Base-by-base conservation (phyloP, 768 basidiomycete species). In the Stropharia rugosoannulata region DNA sequence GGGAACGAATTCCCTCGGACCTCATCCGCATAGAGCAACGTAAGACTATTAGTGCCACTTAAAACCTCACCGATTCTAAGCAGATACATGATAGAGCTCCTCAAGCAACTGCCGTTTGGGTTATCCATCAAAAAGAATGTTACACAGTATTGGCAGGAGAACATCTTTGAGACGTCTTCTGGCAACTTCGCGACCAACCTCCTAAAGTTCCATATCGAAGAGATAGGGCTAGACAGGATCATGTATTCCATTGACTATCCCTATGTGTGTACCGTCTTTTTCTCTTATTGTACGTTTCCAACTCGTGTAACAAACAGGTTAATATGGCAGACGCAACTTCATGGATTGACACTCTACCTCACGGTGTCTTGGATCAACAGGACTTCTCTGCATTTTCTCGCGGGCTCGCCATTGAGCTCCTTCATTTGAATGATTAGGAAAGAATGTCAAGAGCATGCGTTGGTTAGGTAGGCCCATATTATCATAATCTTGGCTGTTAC, bases 1-100 rank as follows among this genome's bases (percentile, higher is more conserved):
- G 76, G 7, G 76, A 77, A 58, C 68, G 76, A 13, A 68, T 76
- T 25, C 69, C 76, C 0, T 78, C 76, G 8, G 76, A 78, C 54
- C 63, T 78, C 1, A 59, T 67, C 50, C 69, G 76, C 15, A 75
- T 75, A 22, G 72, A 78, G 43, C 66, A 70, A 32, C 71, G 75
- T 76, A 49, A 41, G 70, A 64, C 22, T 6, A 12, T 6, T 4
- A 46, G 13, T 44, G 35, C 10, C 47, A 5, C 41, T 43, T 3
- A 2, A 18, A 41, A 19, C 36, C 5, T 22, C 18, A 54, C 2
- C 2, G 0, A 5, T 27, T 27, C 6, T 36, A 18, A 46, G n/a
- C n/a, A 48, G n/a, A 47, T 27, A 25, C 6, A 6, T 19, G n/a
- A 10, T 49, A 77, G 75, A 73, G 51, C 67, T 76, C 8, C 55